A percentile compares a stretch with the other conserved stretches of the same genome.
Evolutionary conservation across 768 basidiomycete genomes (phyloP).

Genomic region (Cubamyces sp.): DNA sequence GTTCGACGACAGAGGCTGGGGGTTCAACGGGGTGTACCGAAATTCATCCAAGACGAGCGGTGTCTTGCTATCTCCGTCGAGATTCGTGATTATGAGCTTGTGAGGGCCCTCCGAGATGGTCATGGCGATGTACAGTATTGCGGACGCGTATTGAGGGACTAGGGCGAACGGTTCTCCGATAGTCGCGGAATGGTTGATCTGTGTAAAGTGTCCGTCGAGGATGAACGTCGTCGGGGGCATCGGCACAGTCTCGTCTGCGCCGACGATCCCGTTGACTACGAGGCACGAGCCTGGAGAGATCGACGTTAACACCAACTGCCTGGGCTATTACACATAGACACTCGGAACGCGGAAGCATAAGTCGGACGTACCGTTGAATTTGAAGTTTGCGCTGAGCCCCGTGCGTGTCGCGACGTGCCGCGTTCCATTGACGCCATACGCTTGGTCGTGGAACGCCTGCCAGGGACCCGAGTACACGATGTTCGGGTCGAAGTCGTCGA

Average conservation of each 20-base stretch:
- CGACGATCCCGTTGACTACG: constrained; percentile 4
- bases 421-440: constrained; percentile 9
- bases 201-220: constrained; percentile 11
- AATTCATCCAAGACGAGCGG: constrained; percentile 8
- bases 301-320: background rate
- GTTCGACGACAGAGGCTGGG: background rate
- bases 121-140: constrained; percentile 3
- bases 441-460: constrained; percentile 4
- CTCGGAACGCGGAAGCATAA: no score
- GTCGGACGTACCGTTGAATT: constrained; percentile 7
- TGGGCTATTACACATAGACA: no score
- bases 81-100: constrained; percentile 15
- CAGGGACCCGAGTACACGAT: constrained; percentile 2
- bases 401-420: constrained; percentile 2
- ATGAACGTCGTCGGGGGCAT: constrained; percentile 15
- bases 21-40: background rate
- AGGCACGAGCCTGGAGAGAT: background rate
- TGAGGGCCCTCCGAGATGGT: constrained; percentile 1
- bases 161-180: background rate
- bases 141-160: background rate
- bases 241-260: background rate
- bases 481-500: constrained; percentile 3
- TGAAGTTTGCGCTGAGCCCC: constrained; percentile 13
- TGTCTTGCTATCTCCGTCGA: background rate
- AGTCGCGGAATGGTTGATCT: background rate